Evolutionary conservation across 192 early-diverging fungal genomes (phyloP).

Genomic region (Coemansia sp.): DNA sequence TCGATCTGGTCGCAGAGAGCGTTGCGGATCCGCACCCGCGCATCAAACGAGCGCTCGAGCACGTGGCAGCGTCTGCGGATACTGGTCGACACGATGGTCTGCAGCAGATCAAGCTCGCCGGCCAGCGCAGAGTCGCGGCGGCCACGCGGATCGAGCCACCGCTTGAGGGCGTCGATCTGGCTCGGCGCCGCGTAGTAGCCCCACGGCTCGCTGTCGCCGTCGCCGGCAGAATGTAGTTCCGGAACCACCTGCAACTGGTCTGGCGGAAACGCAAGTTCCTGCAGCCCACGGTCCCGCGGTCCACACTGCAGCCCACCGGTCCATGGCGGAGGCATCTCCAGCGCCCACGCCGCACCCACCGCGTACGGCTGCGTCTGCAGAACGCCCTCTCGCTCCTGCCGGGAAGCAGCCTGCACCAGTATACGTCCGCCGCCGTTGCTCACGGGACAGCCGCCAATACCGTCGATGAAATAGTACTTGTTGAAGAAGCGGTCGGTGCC

Average conservation of each 20-base stretch:
- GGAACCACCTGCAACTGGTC: background rate
- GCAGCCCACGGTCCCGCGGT: conserved; percentile 16
- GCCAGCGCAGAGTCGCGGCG: conserved; percentile 67
- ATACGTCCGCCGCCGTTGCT: conserved; percentile 57
- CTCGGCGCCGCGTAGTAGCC: conserved; percentile 54
- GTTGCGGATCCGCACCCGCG: conserved; percentile 26
- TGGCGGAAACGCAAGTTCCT: conserved; percentile 4
- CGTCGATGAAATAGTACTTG: conserved; percentile 91
- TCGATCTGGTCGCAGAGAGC: conserved; percentile 27
- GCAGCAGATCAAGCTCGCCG: conserved; percentile 59
- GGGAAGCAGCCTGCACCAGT: conserved; percentile 61
- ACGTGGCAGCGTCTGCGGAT: conserved; percentile 60
- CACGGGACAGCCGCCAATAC: conserved; percentile 60
- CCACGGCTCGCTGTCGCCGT: conserved; percentile 42
- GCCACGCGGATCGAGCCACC: conserved; percentile 81
- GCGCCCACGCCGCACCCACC: conserved; percentile 29
- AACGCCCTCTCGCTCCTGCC: conserved; percentile 40
- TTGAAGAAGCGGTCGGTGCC: conserved; percentile 86
- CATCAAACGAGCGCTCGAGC: conserved; percentile 35
- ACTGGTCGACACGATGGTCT: conserved; percentile 48
- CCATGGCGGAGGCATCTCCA: conserved; percentile 54
- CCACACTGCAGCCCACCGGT: conserved; percentile 22
- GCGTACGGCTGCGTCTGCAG: conserved; percentile 18
- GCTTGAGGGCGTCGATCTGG: conserved; percentile 68
- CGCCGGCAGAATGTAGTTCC: conserved; percentile 22